Base-by-base conservation (phyloP, 2,329 filamentous ascomycete species). In the Chaetomiaceae sp. region DNA sequence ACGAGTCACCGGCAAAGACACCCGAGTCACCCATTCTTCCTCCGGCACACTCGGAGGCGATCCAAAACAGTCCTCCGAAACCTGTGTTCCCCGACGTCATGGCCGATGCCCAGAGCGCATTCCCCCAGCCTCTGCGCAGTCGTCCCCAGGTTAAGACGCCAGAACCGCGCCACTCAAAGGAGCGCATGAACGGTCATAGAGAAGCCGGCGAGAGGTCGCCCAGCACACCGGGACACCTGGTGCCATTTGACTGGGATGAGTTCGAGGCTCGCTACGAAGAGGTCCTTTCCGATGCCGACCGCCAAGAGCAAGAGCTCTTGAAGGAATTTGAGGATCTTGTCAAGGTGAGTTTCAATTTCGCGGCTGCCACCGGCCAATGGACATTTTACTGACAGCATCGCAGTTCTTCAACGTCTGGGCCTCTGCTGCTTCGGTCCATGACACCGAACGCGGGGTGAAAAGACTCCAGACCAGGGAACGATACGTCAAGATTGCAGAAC, bases 391-490 rank as follows among this genome's bases (percentile, higher is more conserved):
- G 38, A 61, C 44, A 34, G 13, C 14, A 42, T 40, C 36, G 23
- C 59, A 95, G 89, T 87, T 87, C 66, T 95, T 95, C 67, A 78
- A 79, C 53, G 73, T 84, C 32, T 96, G 91, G 90, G 87, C 88
- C 21, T 77, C 85, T 18, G 82, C 87, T 11, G 86, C 87, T 1
- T 79, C 84, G 29, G 72, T 76, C 10, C 84, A 89, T 56, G 91
- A 96, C 67, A 84, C 87, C 51, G 84, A 86, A 54, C 81, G 91
- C 51, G 87, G 88, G 21, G 77, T 82, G 58, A 92, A 92, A 69
- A 83, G 87, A 51, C 76, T 96, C 41, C 87, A 86, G 64, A 96
- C 91, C 2, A 84, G 90, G 57, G 83, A 86, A 66, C 77, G 82
- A 56, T 87, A 86, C 66, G 89, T 95, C 27, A 82, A 86, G 57